These are phyloP conservation scores for Cicer arietinum DNA, from an alignment of 306 rosid genomes.

Conservation along the genomic window DNA sequence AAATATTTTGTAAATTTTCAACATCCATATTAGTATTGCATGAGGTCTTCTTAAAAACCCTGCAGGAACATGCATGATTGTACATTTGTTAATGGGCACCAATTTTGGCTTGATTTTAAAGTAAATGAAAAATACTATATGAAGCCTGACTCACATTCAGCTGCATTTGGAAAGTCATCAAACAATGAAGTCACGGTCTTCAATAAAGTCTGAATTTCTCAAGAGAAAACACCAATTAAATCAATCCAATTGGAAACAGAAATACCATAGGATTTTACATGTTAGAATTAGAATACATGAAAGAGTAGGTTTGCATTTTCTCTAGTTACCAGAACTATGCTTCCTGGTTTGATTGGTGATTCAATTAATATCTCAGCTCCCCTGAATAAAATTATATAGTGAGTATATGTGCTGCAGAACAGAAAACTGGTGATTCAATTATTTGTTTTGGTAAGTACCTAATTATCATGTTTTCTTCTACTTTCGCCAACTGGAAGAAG, in stretches of 20 bases:
- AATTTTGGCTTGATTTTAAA: conserved; percentile 15
- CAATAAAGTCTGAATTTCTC: conserved; percentile 57
- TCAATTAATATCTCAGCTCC: conserved; percentile 71
- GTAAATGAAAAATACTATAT: conserved; percentile 19
- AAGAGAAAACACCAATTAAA: conserved; percentile 23
- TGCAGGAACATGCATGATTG: conserved; percentile 41
- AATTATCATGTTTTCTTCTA: conserved; percentile 52
- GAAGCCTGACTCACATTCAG: conserved; percentile 61
- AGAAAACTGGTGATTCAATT: neutral
- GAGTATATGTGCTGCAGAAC: conserved; percentile 31
- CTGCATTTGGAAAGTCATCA: conserved; percentile 62
- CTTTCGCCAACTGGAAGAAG: conserved; percentile 63
- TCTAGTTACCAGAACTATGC: conserved; percentile 67
- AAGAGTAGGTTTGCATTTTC: conserved; percentile 15
- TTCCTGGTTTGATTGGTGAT: conserved; percentile 87
- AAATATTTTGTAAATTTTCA: conserved; percentile 49
- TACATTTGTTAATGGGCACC: neutral
- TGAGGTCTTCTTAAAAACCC: conserved; percentile 74
- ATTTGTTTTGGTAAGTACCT: conserved; percentile 45
- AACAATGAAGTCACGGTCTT: conserved; percentile 65
- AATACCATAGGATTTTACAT: neutral
- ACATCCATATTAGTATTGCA: conserved; percentile 52
- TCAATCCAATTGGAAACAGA: conserved; percentile 4
- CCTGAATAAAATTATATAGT: conserved; percentile 55
- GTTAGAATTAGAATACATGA: conserved; percentile 4